Evolutionary conservation across 2,329 filamentous ascomycete genomes (phyloP), one percentile per base, ranked within the genome.

Genomic region (Neurospora sp.): DNA sequence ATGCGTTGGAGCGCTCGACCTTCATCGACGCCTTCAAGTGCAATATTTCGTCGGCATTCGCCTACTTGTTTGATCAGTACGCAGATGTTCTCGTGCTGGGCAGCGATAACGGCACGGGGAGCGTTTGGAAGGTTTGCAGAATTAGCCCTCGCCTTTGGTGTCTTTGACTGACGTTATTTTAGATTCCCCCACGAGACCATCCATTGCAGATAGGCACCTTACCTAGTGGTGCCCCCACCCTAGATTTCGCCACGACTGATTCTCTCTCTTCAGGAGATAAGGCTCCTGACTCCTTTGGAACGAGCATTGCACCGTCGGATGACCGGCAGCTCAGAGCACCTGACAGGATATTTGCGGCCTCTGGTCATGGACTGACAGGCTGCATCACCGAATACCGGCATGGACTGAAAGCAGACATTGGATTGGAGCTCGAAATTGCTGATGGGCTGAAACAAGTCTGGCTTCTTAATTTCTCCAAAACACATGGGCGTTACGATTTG

Each of bases 41-140:
- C 75, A 92, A 91, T 71, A 90, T 97, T 66, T 91, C 93, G 70
- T 89, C 87, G 2, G 93, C 93, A 2, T 96, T 98, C 78, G 91
- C 93, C 68, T 91, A 89, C 68, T 84, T 92, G n/a, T 88, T 87
- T 67, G 86, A 88, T 72, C 82, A 85, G 42, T 88, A 87, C 70
- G 89, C 89, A 2, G 94, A 97, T 78, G 85, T 96, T n/a, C 82
- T 97, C 66, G 86, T 96, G 42, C 88, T 91, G 67, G 91, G 91
- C 4, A 93, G 95, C 0, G 90, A 92, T 73, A 91, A 90, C 68
- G 91, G 93, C 9, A 87, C 90, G 71, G 94, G 94, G 7, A 89
- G 90, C 0, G 84, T 96, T 6, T 95, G 91, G 82, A 88, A 89
- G 79, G 89, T 92, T 74, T 19, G 39, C 13, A 40, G 33, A 17